Evolutionary conservation across 257 asterid species (phyloP).

Genomic region (Gentiana dahurica): DNA sequence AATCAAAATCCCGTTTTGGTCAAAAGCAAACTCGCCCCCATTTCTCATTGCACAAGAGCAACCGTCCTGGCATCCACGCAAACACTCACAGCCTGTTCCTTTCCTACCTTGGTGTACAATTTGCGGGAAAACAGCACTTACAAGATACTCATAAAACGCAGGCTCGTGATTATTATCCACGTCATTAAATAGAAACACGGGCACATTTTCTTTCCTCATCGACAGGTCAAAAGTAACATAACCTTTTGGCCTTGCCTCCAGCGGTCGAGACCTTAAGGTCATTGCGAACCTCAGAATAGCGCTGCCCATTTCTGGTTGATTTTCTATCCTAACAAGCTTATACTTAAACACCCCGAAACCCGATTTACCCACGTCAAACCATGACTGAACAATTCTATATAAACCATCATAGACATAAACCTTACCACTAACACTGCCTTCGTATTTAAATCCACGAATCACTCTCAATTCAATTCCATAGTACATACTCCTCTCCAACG

Average conservation of each 20-base stretch:
- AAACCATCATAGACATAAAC: constrained; percentile 85
- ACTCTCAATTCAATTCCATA: constrained; percentile 83
- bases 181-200: constrained; percentile 59
- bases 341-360: constrained; percentile 75
- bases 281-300: constrained; percentile 41
- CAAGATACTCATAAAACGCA: constrained; percentile 38
- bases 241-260: constrained; percentile 52
- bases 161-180: constrained; percentile 61
- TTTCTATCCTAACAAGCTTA: constrained; percentile 51
- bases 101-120: constrained; percentile 27
- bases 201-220: constrained; percentile 45
- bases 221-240: constrained; percentile 68
- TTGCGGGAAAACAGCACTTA: constrained; percentile 39
- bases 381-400: constrained; percentile 46
- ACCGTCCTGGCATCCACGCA: constrained; percentile 38
- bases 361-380: constrained; percentile 78
- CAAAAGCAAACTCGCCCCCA: constrained; percentile 71
- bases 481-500: constrained; percentile 74
- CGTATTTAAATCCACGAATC: constrained; percentile 67
- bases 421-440: constrained; percentile 60
- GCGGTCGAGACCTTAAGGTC: constrained; percentile 35
- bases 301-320: constrained; percentile 76
- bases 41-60: constrained; percentile 68
- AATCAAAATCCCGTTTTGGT: constrained; percentile 46
- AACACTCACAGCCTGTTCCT: constrained; percentile 50